Base-by-base conservation (phyloP, 805 yeast species). In the Cyberlindnera suaveolens region DNA sequence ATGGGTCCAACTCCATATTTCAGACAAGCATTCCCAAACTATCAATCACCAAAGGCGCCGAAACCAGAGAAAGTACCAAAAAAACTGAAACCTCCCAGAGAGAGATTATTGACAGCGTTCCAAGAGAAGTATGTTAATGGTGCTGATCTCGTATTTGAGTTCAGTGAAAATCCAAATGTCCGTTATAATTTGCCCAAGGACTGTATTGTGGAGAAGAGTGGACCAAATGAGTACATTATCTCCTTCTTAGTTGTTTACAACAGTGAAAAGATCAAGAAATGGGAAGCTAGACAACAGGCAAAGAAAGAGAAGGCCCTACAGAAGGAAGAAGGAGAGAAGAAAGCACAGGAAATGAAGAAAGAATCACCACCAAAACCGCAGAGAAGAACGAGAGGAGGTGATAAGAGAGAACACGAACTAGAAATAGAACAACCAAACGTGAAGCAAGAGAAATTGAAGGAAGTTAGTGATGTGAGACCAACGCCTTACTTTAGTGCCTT, bases 101-200 rank as follows among this genome's bases (percentile, higher is more conserved):
- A 82, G 37, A 78, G 72, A 47, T 79, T 77, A 51, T 63, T 85
- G 40, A 84, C 93, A 0, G 81, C 89, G 0, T 84, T 85, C 54
- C 95, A 85, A 55, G 90, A 82, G 51, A 74, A 79, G 58, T 85
- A 84, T 53, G 65, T 77, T 18, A 60, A 74, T 31, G 77, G 78
- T 52, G 88, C 95, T 1, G 83, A 86, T 41, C 60, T 93, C 33
- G 81, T 89, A 6, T 81, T 91, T 60, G 99, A 93, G 61, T 91
- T 80, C 64, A 74, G 74, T 23, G 98, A 93, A 53, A 82, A 80
- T 58, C 77, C 93, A 0, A 73, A 81, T 37, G 81, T 81, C 7
- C 72, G 98, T 45, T 91, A 75, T 54, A 65, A 74, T 45, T 58
- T 91, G 1, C 97, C 98, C 0, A 80, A 80, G 50, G 77, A 87